Evolutionary conservation across 176 grass and related monocot species (phyloP).

Genomic region (Hsuehochloa calcarea): DNA sequence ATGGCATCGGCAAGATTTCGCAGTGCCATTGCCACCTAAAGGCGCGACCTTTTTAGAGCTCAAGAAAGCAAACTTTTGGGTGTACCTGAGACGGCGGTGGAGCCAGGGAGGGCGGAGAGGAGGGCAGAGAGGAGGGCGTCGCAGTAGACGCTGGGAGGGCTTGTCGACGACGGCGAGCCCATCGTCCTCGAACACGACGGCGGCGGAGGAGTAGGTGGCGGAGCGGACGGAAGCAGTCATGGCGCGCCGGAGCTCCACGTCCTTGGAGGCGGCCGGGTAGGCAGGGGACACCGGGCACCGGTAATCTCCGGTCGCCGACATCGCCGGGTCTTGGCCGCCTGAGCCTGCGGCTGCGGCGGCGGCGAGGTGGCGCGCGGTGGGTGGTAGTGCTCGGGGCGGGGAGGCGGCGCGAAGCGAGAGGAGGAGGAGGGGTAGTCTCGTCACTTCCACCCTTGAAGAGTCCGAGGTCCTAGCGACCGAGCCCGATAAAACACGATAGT

Average conservation of each 20-base stretch:
- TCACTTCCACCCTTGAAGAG: slow-evolving; percentile 20
- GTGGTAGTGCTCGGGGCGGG: background rate
- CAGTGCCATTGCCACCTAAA: background rate
- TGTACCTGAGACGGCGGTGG: slow-evolving; percentile 12
- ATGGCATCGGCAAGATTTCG: background rate
- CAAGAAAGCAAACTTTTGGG: background rate
- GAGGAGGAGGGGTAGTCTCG: slow-evolving; percentile 42
- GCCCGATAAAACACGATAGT: background rate
- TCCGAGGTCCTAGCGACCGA: too few relatives aligned
- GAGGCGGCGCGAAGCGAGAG: background rate
- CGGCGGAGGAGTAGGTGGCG: slow-evolving; percentile 20
- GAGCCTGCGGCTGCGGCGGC: background rate
- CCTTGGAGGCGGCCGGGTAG: slow-evolving; percentile 74
- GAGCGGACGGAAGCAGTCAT: slow-evolving; percentile 71
- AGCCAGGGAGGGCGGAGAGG: slow-evolving; percentile 51
- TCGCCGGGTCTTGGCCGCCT: background rate
- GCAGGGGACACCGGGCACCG: slow-evolving; percentile 74
- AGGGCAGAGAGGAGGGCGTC: slow-evolving; percentile 67
- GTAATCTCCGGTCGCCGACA: slow-evolving; percentile 35
- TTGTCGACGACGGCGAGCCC: slow-evolving; percentile 80
- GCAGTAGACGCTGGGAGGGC: slow-evolving; percentile 81
- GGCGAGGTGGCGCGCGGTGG: background rate
- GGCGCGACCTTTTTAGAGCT: background rate
- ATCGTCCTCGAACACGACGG: slow-evolving; percentile 75
- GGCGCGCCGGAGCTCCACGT: slow-evolving; percentile 78